A percentile compares a stretch with the other conserved stretches of the same genome.
phyloP scores from a whole-genome alignment of 805 yeast genomes.

The Wickerhamiella hasegawae region DNA sequence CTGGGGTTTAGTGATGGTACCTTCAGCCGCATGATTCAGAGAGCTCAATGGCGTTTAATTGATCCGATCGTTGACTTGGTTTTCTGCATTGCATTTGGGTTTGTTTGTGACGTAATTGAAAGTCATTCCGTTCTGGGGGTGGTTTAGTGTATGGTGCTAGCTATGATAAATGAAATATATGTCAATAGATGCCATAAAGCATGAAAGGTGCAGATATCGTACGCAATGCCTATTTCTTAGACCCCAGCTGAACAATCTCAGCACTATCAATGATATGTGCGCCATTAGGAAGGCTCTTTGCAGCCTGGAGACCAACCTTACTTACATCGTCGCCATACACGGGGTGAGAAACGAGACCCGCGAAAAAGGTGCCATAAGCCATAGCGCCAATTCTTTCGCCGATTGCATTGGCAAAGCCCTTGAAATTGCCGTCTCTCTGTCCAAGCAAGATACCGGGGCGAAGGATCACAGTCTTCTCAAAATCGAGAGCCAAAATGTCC shows the following conservation, averaged over 20 bases:
- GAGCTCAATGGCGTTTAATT: too few species aligned
- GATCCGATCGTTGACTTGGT: too few species aligned
- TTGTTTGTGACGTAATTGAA: too few species aligned
- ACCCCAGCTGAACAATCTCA: constrained; percentile 10
- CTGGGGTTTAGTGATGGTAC: too few species aligned
- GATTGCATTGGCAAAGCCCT: constrained; percentile 9
- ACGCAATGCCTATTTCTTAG: neutral
- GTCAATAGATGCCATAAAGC: too few species aligned
- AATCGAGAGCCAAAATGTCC: constrained; percentile 42
- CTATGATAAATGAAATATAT: too few species aligned
- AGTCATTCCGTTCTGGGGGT: too few species aligned
- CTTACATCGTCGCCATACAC: constrained; percentile 55
- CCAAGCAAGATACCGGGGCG: constrained; percentile 70
- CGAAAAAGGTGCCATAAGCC: constrained; percentile 19
- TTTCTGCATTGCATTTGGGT: too few species aligned
- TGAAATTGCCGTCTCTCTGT: constrained; percentile 27
- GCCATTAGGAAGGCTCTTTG: constrained; percentile 20
- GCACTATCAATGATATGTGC: constrained; percentile 11
- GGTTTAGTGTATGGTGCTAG: too few species aligned
- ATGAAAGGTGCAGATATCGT: neutral
- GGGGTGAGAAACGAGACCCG: constrained; percentile 27
- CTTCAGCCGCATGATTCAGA: too few species aligned
- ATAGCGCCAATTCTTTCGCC: constrained; percentile 25
- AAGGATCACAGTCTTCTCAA: constrained; percentile 57
- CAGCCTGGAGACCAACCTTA: constrained; percentile 32